These are phyloP conservation scores for Nakazawaea populi DNA, from an alignment of 805 yeast species.

Conservation along the genomic window DNA sequence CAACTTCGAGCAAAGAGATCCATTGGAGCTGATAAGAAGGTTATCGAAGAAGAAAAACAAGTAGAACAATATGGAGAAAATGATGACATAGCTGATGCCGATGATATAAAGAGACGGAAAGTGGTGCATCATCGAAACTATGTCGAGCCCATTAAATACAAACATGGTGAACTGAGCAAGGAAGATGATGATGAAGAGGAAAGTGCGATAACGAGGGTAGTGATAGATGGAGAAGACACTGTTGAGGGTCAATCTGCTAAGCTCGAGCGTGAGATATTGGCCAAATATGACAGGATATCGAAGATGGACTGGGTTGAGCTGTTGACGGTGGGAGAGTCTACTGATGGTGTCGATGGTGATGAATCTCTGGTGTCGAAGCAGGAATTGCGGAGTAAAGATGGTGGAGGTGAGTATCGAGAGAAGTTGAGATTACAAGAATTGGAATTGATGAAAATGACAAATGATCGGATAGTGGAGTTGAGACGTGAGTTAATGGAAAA, in stretches of 20 bases:
- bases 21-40: not conserved
- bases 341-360: slow-evolving; percentile 2
- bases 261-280: slow-evolving; percentile 21
- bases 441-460: slow-evolving; percentile 34
- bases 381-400: slow-evolving; percentile 14
- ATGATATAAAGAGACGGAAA: slow-evolving; percentile 6
- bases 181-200: not conserved
- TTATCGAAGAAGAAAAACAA: not conserved
- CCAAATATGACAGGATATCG: slow-evolving; percentile 13
- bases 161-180: no score
- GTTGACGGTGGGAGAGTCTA: not conserved
- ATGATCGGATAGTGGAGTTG: slow-evolving; percentile 32
- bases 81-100: no score
- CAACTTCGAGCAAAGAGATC: slow-evolving; percentile 17
- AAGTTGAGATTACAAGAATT: slow-evolving; percentile 21
- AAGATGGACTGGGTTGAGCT: slow-evolving; percentile 2
- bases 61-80: not conserved
- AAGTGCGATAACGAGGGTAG: not conserved
- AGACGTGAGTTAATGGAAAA: slow-evolving; percentile 23
- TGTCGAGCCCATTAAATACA: no score
- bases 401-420: slow-evolving; percentile 29
- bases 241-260: slow-evolving; percentile 29
- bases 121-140: not conserved
- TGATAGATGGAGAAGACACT: slow-evolving; percentile 25
- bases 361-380: slow-evolving; percentile 2